A percentile compares a stretch with the other conserved stretches of the same genome.
Conservation (phyloP, 805 yeast genomes). For the Komagataella mondaviorum region DNA sequence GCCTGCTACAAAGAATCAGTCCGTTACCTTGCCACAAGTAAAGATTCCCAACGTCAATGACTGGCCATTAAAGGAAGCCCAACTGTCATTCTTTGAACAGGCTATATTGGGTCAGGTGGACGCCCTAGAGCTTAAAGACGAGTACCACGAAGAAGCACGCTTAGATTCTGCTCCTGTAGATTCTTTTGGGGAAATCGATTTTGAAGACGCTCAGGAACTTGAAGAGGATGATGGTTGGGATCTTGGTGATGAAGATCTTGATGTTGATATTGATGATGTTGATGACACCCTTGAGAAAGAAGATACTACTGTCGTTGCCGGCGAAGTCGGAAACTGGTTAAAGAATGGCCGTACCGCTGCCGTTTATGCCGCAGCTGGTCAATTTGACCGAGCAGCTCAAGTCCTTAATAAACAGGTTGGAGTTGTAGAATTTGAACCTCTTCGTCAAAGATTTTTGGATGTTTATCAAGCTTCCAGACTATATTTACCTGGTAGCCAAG, state of each 20-base stretch:
- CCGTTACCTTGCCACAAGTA: slow-evolving; percentile 33
- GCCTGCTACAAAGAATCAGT: slow-evolving; percentile 35
- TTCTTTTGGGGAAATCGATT: slow-evolving; percentile 23
- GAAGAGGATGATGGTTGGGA: slow-evolving; percentile 73
- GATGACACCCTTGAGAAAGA: slow-evolving; percentile 25
- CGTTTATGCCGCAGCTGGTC: slow-evolving; percentile 89
- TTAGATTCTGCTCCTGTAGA: slow-evolving; percentile 20
- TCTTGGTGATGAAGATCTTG: slow-evolving; percentile 67
- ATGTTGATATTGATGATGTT: slow-evolving; percentile 38
- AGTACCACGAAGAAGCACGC: slow-evolving; percentile 11
- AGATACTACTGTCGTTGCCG: slow-evolving; percentile 19
- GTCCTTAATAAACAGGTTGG: slow-evolving; percentile 85
- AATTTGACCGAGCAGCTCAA: slow-evolving; percentile 92
- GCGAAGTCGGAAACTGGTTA: slow-evolving; percentile 70
- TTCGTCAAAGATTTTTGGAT: slow-evolving; percentile 70
- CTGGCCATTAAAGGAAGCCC: slow-evolving; percentile 77
- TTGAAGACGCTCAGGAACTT: slow-evolving; percentile 29
- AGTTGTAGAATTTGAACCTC: slow-evolving; percentile 74
- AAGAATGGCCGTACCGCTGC: slow-evolving; percentile 86
- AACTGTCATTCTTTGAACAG: slow-evolving; percentile 71
- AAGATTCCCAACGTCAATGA: slow-evolving; percentile 27
- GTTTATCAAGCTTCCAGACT: slow-evolving; percentile 73
- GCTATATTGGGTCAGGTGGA: slow-evolving; percentile 74
- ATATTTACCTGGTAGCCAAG: slow-evolving; percentile 60
- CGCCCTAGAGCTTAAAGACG: slow-evolving; percentile 31